These are phyloP conservation scores for Aspergillus thermomutatus DNA, from an alignment of 2,329 filamentous ascomycete species.

Conservation along the genomic window DNA sequence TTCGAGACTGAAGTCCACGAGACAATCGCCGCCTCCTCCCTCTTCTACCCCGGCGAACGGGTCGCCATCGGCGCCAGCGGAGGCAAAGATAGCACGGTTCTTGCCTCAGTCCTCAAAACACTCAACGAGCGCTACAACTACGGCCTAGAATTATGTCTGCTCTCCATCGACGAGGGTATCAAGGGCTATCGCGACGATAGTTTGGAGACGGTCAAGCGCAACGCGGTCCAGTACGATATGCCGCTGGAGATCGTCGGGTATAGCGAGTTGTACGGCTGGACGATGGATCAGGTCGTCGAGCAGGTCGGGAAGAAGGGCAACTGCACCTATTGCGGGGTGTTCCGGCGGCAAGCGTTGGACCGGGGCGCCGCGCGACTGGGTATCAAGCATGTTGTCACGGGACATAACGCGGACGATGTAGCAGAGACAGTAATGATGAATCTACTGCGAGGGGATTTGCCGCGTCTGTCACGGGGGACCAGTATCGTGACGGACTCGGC, in stretches of 20 bases:
- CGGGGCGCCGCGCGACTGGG: conserved; percentile 82
- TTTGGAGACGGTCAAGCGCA: conserved; percentile 92
- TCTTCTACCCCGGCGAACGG: conserved; percentile 79
- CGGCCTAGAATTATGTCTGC: conserved; percentile 75
- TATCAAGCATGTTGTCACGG: conserved; percentile 92
- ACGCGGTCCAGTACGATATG: conserved; percentile 88
- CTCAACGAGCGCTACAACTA: conserved; percentile 88
- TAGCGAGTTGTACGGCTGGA: conserved; percentile 93
- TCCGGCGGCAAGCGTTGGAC: conserved; percentile 88
- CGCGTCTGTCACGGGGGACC: conserved; percentile 81
- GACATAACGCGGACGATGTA: conserved; percentile 96
- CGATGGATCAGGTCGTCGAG: conserved; percentile 97
- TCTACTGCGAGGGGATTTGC: conserved; percentile 81
- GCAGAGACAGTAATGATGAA: conserved; percentile 99
- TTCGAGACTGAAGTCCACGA: conserved; percentile 95
- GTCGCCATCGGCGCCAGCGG: conserved; percentile 95
- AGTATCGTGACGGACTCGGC: conserved; percentile 79
- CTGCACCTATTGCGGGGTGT: conserved; percentile 98
- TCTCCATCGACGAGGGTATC: conserved; percentile 96
- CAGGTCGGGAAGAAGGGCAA: conserved; percentile 97
- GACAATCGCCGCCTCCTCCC: conserved; percentile 75
- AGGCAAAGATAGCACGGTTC: conserved; percentile 94
- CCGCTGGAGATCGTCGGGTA: conserved; percentile 89
- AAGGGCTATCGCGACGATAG: conserved; percentile 95
- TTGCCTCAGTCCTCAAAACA: conserved; percentile 91